These are phyloP conservation scores for Choiromyces venosus DNA, from an alignment of 495 filamentous ascomycete species.

Conservation along the genomic window DNA sequence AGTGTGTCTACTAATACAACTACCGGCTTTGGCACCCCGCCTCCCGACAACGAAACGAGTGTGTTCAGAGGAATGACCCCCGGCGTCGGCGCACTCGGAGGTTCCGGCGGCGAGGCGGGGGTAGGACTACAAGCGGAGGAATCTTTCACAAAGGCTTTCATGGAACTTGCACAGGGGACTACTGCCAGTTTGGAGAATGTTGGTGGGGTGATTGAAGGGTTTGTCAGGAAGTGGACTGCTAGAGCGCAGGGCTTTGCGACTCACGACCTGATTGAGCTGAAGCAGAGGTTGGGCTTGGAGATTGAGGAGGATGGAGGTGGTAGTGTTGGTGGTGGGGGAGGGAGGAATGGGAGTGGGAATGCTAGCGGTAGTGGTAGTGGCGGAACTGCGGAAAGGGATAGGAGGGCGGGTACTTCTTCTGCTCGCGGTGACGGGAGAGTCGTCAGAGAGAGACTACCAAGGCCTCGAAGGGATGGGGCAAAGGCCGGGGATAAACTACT, in stretches of 20 bases:
- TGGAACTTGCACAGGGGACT: constrained; percentile 41
- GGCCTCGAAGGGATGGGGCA: constrained; percentile 3
- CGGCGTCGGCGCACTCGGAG: constrained; percentile 51
- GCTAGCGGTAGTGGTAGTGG: constrained; percentile 7
- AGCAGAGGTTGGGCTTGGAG: constrained; percentile 39
- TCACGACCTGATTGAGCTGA: constrained; percentile 81
- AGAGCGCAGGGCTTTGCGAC: constrained; percentile 47
- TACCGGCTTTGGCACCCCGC: constrained; percentile 42
- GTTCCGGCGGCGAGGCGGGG: constrained; percentile 41
- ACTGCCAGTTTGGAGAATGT: constrained; percentile 65
- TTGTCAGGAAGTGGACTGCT: constrained; percentile 73
- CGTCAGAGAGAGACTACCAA: constrained; percentile 27
- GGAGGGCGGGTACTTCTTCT: constrained; percentile 19
- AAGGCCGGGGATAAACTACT: constrained; percentile 13
- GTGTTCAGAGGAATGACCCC: constrained; percentile 37
- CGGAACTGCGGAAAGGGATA: constrained; percentile 11
- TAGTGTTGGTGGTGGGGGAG: constrained; percentile 49
- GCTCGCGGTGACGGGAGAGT: constrained; percentile 14
- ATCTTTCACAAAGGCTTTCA: constrained; percentile 38
- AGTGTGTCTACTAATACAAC: constrained; percentile 54
- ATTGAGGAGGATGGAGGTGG: constrained; percentile 49
- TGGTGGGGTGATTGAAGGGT: constrained; percentile 77
- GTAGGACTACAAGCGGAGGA: constrained; percentile 41
- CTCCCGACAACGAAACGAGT: constrained; percentile 39
- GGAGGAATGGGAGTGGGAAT: constrained; percentile 10